Base-by-base conservation (phyloP, 768 basidiomycete species). In the Serendipita sp. region DNA sequence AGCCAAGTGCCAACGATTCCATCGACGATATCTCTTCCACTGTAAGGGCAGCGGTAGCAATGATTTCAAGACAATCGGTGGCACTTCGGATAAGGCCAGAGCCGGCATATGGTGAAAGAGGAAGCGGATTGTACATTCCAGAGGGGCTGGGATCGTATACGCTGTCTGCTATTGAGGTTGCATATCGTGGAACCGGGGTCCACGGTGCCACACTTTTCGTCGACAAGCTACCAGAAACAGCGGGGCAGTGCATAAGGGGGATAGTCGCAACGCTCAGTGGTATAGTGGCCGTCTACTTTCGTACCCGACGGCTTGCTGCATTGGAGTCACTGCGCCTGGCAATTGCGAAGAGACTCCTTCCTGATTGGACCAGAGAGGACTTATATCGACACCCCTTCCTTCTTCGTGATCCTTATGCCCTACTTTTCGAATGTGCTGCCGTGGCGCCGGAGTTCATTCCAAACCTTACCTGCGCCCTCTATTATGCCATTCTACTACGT, bases 91-190 rank as follows among this genome's bases (percentile, higher is more conserved):
- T 89, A 64, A 80, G 88, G 30, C 78, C 81, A 18, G 86, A 88
- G 70, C 85, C 86, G 2, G 86, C 90, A 13, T 69, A 74, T 1
- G 81, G 83, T 2, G 88, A 91, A 66, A 80, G 89, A 30, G 92
- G 92, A 1, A 81, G 83, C 0, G 91, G 91, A 3, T 81, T 94
- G 54, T 97, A 96, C 71, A 78, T 99, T 1, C 92, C 96, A 0
- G 89, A 95, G 68, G 92, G 97, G 68, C 76, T 98, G 15, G 77
- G 95, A 44, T 89, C 88, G 2, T 97, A 95, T 73, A 94, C 94
- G 2, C 80, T 98, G 44, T 78, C 86, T 1, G 78, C 83, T 3
- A 80, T 92, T 64, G 96, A 98, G 74, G 81, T 89, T 15, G 80
- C 88, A 0, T 83, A 86, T 66, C 81, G 96, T 30, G 92, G 92